Conservation (phyloP, 352 stramenopile species). For the Globisporangium cylindrosporum region DNA sequence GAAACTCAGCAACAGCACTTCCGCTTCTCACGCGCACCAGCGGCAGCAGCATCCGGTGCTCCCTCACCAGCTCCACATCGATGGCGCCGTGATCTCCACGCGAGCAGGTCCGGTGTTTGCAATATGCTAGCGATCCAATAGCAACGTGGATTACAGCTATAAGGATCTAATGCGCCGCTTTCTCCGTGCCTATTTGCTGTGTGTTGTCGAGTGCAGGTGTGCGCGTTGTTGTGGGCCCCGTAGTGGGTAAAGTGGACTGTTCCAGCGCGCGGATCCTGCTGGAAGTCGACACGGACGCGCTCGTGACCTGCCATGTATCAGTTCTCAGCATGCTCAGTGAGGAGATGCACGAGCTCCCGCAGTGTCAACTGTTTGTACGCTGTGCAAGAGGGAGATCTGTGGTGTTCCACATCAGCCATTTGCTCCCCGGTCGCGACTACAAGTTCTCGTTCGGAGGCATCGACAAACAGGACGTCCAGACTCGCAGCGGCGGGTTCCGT, state of each 20-base stretch:
- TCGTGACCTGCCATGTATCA: conserved; percentile 52
- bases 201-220: conserved; percentile 26
- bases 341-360: conserved; percentile 37
- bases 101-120: not conserved
- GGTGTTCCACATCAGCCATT: conserved; percentile 36
- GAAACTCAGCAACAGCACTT: conserved; percentile 11
- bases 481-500: conserved; percentile 36
- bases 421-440: conserved; percentile 59
- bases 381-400: conserved; percentile 32
- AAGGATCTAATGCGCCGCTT: not conserved
- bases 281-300: conserved; percentile 40
- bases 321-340: conserved; percentile 36
- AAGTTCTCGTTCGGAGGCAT: conserved; percentile 58
- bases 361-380: conserved; percentile 22
- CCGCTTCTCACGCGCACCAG: conserved; percentile 12
- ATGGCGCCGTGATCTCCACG: conserved; percentile 20
- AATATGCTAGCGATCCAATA: no score
- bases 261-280: conserved; percentile 55
- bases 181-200: not conserved
- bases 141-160: not conserved
- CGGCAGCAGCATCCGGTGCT: conserved; percentile 24
- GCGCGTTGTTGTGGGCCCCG: conserved; percentile 55
- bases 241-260: conserved; percentile 62
- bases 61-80: conserved; percentile 30
- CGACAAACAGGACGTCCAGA: conserved; percentile 29